Conservation (phyloP, 2,329 filamentous ascomycete species). For the Penicillium paneum region DNA sequence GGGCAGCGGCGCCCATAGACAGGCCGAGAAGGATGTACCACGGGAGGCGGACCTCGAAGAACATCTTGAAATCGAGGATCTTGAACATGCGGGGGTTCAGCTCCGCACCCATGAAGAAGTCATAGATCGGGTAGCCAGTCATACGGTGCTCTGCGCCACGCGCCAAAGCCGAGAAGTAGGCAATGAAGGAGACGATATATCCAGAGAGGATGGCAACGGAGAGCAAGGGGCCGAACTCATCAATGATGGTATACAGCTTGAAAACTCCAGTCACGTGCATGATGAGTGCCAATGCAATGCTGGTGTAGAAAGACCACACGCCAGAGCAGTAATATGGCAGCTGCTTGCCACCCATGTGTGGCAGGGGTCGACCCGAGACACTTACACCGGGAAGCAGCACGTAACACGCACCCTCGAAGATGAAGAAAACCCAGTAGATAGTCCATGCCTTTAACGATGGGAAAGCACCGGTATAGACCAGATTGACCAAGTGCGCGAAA, state of each 20-base stretch:
- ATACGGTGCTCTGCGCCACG: constrained; percentile 87
- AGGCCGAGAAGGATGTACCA: constrained; percentile 88
- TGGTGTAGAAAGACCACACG: constrained; percentile 81
- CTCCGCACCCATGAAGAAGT: constrained; percentile 90
- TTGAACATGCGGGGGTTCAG: constrained; percentile 82
- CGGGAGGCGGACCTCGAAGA: constrained; percentile 86
- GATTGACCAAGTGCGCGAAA: constrained; percentile 62
- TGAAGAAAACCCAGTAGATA: constrained; percentile 92
- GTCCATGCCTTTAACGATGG: constrained; percentile 78
- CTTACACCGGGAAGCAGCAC: constrained; percentile 82
- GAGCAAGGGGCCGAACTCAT: constrained; percentile 91
- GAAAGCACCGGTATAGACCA: constrained; percentile 81
- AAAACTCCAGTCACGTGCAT: constrained; percentile 83
- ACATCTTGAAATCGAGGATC: constrained; percentile 89
- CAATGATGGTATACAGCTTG: constrained; percentile 85
- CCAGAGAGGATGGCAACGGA: constrained; percentile 90
- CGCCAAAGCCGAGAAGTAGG: constrained; percentile 78
- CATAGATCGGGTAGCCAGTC: constrained; percentile 77
- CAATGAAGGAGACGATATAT: constrained; percentile 75
- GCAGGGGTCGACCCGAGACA: constrained; percentile 81
- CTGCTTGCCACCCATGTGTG: constrained; percentile 78
- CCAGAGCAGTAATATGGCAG: constrained; percentile 93
- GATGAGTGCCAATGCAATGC: constrained; percentile 64
- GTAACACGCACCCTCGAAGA: constrained; percentile 81
- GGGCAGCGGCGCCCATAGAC: constrained; percentile 69